Evolutionary conservation across 495 filamentous ascomycete species (phyloP), one percentile per base, ranked within the genome.

Genomic region (Penicillium canariense): DNA sequence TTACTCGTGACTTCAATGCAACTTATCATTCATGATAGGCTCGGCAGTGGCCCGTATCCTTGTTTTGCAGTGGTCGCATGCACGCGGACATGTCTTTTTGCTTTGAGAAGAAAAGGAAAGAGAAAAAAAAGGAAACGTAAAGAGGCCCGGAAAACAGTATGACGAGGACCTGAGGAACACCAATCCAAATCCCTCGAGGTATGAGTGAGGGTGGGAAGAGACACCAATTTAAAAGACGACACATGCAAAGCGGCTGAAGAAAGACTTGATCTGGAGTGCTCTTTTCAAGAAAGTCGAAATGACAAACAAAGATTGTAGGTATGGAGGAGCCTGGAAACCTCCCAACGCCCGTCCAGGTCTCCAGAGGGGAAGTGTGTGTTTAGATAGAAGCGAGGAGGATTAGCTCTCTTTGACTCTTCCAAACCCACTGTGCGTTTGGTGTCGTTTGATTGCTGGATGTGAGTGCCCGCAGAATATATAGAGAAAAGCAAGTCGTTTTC

Each of bases 1-100:
- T 7, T 22, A 18, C 25, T 52, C 53, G 34, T 51, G 50, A 56
- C 23, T 59, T 57, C 52, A 45, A 62, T 65, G 54, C 42, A 62
- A 54, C 47, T 57, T 50, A 42, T 62, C 52, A 58, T 59, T 65
- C 52, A 58, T 64, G 50, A 59, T 61, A 60, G 31, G 58, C 59
- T 58, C 47, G 35, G 45, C 45, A 49, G 22, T 43, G 47, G 51
- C 50, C 46, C 55, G 57, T 55, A 32, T 36, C 17, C 3, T 14
- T 14, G 20, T 23, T 27, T 54, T 27, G 51, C n/a, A 58, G 59
- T 44, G 52, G 55, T 59, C 27, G 25, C 55, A 56, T 65, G 59
- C 55, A 56, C 15, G 32, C 18, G 23, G 34, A 49, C 36, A 49
- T 55, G 27, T 52, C 22, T 46, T 62, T 62, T 55, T 50, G 26